Evolutionary conservation across 2,329 filamentous ascomycete species (phyloP).

Genomic region (Phialemoniopsis sp.): DNA sequence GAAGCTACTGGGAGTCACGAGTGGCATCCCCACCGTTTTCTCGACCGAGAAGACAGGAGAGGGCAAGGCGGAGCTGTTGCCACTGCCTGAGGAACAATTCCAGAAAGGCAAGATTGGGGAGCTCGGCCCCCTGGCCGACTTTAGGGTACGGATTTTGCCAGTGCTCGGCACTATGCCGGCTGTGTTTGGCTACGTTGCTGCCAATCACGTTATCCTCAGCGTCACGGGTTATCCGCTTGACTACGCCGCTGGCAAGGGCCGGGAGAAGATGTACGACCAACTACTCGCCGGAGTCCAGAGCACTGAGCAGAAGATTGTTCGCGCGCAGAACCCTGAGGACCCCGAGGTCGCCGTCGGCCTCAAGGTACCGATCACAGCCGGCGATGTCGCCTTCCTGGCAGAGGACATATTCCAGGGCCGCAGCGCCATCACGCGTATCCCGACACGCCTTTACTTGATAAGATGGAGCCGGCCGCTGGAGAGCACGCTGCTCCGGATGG

Average conservation of each 20-base stretch:
- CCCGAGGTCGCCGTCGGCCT: slow-evolving; percentile 60
- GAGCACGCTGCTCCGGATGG: slow-evolving; percentile 55
- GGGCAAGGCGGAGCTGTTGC: slow-evolving; percentile 86
- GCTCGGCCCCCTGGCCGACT: slow-evolving; percentile 84
- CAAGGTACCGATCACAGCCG: slow-evolving; percentile 70
- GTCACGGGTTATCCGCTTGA: slow-evolving; percentile 79
- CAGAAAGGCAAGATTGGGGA: slow-evolving; percentile 79
- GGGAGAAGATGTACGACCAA: slow-evolving; percentile 89
- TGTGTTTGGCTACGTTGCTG: slow-evolving; percentile 85
- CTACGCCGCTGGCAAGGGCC: slow-evolving; percentile 73
- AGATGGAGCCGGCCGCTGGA: slow-evolving; percentile 69
- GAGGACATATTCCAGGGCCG: slow-evolving; percentile 86
- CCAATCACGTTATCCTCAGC: slow-evolving; percentile 87
- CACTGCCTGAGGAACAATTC: slow-evolving; percentile 84
- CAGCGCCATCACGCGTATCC: slow-evolving; percentile 77
- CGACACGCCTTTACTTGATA: slow-evolving; percentile 74
- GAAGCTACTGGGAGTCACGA: slow-evolving; percentile 72
- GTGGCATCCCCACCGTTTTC: slow-evolving; percentile 87
- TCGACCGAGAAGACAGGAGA: slow-evolving; percentile 87
- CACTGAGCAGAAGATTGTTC: slow-evolving; percentile 71
- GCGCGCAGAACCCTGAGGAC: slow-evolving; percentile 40
- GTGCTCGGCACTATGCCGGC: slow-evolving; percentile 97
- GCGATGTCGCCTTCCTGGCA: slow-evolving; percentile 81
- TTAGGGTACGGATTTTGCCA: slow-evolving; percentile 89
- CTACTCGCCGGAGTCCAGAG: slow-evolving; percentile 74